Base-by-base conservation (phyloP, 768 basidiomycete species). In the Suillus lakei region DNA sequence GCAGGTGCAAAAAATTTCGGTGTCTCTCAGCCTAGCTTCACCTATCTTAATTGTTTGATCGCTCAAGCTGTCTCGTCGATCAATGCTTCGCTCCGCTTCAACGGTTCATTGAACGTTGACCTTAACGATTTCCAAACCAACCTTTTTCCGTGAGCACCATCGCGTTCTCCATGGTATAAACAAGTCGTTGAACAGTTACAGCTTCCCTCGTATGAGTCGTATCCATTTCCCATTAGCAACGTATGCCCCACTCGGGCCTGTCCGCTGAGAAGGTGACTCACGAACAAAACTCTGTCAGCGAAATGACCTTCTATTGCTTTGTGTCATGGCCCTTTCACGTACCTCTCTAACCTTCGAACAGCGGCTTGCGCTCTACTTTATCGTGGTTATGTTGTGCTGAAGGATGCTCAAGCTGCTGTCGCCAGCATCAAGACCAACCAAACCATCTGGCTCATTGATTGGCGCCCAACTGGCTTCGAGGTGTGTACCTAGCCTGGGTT, bases 81-180 rank as follows among this genome's bases (percentile, higher is more conserved):
- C 79, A 98, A 97, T 28, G 96, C 96, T 36, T 98, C 97, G 26
- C 86, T 99, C 62, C 93, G 97, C 67, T 99, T 99, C 79, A 96
- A 97, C 72, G 97, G 97, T 30, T 96, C 95, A 62, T 84, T 99
- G 73, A 99, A 99, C 78, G 97, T 98, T 71, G 97, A 99, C 79
- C 79, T 99, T 71, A 95, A 92, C 79, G 97, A 99, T 81, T 99
- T 99, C 87, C 97, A 98, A 84, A 98, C 96, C 60, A 99, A 99
- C 81, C 82, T 98, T 79, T 96, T 98, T 61, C 96, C 97, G 90
- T 96, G 76, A 82, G 93, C 86, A 46, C 21, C 13, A 15, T 54
- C 44, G 5, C 23, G 15, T 50, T 59, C 34, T 30, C 60, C 23
- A 55, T 41, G 55, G 58, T 46, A 60, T 34, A 65, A 51, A 58